Evolutionary conservation across 164 flowering plant species (phyloP), one percentile per base, ranked within the genome.

Genomic region (Annona squamosa): DNA sequence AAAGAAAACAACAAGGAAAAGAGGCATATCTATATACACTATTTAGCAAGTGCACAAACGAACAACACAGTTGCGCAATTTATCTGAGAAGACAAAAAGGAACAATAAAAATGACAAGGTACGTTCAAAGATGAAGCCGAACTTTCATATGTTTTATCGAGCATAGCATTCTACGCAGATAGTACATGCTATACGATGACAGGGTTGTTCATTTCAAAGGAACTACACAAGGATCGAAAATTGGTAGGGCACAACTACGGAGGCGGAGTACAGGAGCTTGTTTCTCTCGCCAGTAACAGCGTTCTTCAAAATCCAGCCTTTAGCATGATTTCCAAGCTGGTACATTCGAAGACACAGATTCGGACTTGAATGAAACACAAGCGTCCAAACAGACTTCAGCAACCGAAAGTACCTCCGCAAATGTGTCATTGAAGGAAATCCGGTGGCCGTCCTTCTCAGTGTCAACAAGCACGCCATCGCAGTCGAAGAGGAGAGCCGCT

Each of bases 361-460:
- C 3, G 59, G 13, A 52, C 9, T 9, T 9, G 59, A n/a, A 42
- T 7, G 42, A 62, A 47, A 1, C 48, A 47, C 2, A 48, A 63
- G 41, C 46, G 45, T 73, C 10, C 7, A 70, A 63, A 63, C 46
- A 37, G n/a, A 52, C 13, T 52, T 52, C 57, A 69, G 45, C 7
- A 43, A 66, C 37, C 44, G 7, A 52, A 67, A 45, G 43, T 72
- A 91, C 98, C 78, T 95, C 92, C 41, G 86, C 75, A 75, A 95
- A 93, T 65, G 99, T 91, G 67, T 93, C 97, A 67, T 91, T 92
- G 86, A 93, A 91, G 17, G 98, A 95, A 79, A 91, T 76, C 48
- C 99, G 87, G 71, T 93, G 98, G 4, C 99, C 98, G 72, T 93
- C 97, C 77, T 89, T 95, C 87, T 95, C 98, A 2, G 98, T 95